These are phyloP conservation scores for Alternaria angustiovoidea DNA, from an alignment of 2,329 filamentous ascomycete genomes.

Conservation along the genomic window DNA sequence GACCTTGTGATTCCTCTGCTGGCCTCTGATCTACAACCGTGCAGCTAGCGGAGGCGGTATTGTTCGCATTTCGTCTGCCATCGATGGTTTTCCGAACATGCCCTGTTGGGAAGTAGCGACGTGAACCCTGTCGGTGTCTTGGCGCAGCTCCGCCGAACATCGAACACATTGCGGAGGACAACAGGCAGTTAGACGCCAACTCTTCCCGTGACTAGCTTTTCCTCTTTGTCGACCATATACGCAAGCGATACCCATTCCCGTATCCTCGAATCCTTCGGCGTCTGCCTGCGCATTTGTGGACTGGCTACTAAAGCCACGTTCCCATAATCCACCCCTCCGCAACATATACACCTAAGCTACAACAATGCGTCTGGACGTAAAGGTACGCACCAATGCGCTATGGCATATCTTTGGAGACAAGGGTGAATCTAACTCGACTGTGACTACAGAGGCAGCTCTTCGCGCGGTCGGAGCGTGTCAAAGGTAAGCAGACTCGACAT, in stretches of 20 bases:
- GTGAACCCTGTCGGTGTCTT: slow-evolving; percentile 40
- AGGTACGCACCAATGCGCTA: slow-evolving; percentile 41
- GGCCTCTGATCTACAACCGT: neutral
- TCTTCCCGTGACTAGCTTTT: slow-evolving; percentile 2
- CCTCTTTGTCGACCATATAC: neutral
- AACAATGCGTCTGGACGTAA: slow-evolving; percentile 58
- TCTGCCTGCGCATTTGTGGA: slow-evolving; percentile 32
- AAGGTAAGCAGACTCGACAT: slow-evolving; percentile 53
- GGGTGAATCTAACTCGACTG: slow-evolving; percentile 50
- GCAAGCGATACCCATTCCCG: neutral
- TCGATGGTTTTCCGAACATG: slow-evolving; percentile 28
- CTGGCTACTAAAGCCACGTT: slow-evolving; percentile 53
- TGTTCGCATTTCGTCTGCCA: slow-evolving; percentile 33
- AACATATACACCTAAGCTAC: slow-evolving; percentile 35
- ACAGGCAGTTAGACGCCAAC: slow-evolving; percentile 5
- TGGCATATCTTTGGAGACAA: neutral
- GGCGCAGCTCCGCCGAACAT: slow-evolving; percentile 34
- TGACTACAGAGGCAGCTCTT: slow-evolving; percentile 77
- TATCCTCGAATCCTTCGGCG: slow-evolving; percentile 3
- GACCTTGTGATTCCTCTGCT: neutral
- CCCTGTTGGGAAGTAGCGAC: slow-evolving; percentile 30
- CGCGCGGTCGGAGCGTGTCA: slow-evolving; percentile 93
- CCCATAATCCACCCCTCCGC: slow-evolving; percentile 40
- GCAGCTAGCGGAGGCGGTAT: slow-evolving; percentile 21
- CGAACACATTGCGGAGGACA: slow-evolving; percentile 34